phyloP scores from a whole-genome alignment of 768 basidiomycete genomes.

The Auriscalpium orientale region DNA sequence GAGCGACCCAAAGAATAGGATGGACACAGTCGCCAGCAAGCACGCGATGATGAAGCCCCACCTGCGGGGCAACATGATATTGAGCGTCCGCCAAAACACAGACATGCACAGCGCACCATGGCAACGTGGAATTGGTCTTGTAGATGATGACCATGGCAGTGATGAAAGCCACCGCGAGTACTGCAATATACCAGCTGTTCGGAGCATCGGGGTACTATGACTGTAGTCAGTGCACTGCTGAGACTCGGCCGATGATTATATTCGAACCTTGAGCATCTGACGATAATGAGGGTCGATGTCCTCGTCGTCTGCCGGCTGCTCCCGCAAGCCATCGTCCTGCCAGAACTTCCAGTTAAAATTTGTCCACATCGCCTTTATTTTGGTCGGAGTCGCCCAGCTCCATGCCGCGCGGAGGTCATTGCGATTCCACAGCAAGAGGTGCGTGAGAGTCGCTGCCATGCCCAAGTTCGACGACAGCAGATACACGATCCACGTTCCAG shows the following conservation, averaged over 20 bases:
- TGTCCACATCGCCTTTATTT: conserved; percentile 25
- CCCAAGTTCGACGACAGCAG: conserved; percentile 39
- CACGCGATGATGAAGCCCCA: conserved; percentile 42
- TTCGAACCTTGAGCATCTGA: conserved; percentile 40
- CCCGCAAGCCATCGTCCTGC: conserved; percentile 30
- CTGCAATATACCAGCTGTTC: conserved; percentile 26
- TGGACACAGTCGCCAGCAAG: conserved; percentile 36
- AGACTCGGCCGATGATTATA: too few species aligned
- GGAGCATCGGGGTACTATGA: conserved; percentile 27
- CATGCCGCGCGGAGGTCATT: conserved; percentile 35
- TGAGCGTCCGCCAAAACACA: background rate
- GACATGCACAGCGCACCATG: conserved; percentile 27
- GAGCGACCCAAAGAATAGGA: conserved; percentile 38
- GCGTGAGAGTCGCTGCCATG: conserved; percentile 41
- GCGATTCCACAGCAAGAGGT: conserved; percentile 39
- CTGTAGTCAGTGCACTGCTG: too few species aligned
- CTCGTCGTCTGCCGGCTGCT: conserved; percentile 18
- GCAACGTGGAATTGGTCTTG: conserved; percentile 39
- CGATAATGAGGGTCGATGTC: conserved; percentile 42
- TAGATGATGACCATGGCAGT: conserved; percentile 36
- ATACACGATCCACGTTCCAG: conserved; percentile 40
- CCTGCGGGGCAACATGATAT: conserved; percentile 11
- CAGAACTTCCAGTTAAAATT: conserved; percentile 37
- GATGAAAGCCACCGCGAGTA: conserved; percentile 21
- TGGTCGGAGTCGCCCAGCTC: conserved; percentile 35